phyloP scores from a whole-genome alignment of 331 rosid genomes.

The Malus hybrid region DNA sequence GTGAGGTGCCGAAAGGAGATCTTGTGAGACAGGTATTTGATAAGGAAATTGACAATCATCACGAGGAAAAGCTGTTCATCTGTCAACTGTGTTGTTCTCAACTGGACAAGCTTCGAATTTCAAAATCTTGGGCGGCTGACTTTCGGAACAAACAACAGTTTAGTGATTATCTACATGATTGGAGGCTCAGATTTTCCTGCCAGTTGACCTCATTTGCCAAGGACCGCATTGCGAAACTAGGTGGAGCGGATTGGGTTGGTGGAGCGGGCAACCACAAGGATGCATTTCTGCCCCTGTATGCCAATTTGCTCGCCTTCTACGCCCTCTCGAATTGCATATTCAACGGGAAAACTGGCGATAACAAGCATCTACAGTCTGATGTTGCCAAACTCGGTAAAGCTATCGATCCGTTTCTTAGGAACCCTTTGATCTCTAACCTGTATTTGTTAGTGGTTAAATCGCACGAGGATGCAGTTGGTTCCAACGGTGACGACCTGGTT shows the following conservation, averaged over 20 bases:
- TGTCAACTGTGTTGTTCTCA: conserved; percentile 80
- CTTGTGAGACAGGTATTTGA: conserved; percentile 87
- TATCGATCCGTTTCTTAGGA: conserved; percentile 54
- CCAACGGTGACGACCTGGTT: conserved; percentile 16
- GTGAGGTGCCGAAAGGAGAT: conserved; percentile 47
- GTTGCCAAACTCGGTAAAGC: conserved; percentile 45
- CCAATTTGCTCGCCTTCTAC: conserved; percentile 71
- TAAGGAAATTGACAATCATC: conserved; percentile 91
- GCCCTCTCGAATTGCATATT: conserved; percentile 67
- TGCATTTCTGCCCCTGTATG: conserved; percentile 75
- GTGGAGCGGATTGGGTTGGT: conserved; percentile 68
- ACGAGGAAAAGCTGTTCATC: conserved; percentile 86
- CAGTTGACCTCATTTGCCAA: conserved; percentile 54
- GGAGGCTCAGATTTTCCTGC: conserved; percentile 49
- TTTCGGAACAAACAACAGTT: conserved; percentile 29
- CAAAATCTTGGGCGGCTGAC: conserved; percentile 30
- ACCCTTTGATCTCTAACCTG: conserved; percentile 66
- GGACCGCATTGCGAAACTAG: conserved; percentile 38
- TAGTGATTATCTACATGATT: conserved; percentile 33
- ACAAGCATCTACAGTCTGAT: conserved; percentile 28
- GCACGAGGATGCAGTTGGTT: conserved; percentile 40
- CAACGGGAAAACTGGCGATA: conserved; percentile 23
- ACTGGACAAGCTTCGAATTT: conserved; percentile 52
- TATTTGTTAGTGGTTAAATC: conserved; percentile 46
- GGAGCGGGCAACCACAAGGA: conserved; percentile 95